Evolutionary conservation across 306 rosid genomes (phyloP).

Genomic region (Prunus davidiana): DNA sequence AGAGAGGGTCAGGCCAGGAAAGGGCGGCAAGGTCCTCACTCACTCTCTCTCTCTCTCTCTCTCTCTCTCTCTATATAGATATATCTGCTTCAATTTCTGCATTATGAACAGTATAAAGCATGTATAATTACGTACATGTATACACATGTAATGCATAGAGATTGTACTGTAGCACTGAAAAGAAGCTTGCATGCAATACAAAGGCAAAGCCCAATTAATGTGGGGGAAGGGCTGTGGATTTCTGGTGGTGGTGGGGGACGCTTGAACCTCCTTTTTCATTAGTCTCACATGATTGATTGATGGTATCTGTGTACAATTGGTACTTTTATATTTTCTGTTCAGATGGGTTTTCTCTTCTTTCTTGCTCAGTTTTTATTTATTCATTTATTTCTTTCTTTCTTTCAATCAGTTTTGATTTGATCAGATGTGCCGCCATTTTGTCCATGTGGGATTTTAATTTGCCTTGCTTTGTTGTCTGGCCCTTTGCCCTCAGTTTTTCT

Average conservation of each 20-base stretch:
- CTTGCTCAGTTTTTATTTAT: background rate
- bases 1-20: conserved; percentile 99
- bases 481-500: conserved; percentile 1
- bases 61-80: background rate
- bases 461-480: conserved; percentile 22
- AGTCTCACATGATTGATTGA: conserved; percentile 67
- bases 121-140: background rate
- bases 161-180: conserved; percentile 15
- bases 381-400: background rate
- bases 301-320: conserved; percentile 28
- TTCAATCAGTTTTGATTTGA: conserved; percentile 53
- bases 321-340: conserved; percentile 25
- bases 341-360: conserved; percentile 10
- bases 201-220: conserved; percentile 28
- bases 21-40: conserved; percentile 87
- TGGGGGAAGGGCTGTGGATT: background rate
- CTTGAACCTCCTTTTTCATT: conserved; percentile 37
- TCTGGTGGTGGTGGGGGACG: conserved; percentile 18
- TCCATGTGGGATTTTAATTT: conserved; percentile 35
- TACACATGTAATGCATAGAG: background rate
- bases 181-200: conserved; percentile 52
- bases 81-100: background rate
- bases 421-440: conserved; percentile 94
- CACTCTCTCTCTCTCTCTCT: background rate
- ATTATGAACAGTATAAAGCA: background rate